Evolutionary conservation across 768 basidiomycete species (phyloP).

Genomic region (Clitopilus passeckerianus): DNA sequence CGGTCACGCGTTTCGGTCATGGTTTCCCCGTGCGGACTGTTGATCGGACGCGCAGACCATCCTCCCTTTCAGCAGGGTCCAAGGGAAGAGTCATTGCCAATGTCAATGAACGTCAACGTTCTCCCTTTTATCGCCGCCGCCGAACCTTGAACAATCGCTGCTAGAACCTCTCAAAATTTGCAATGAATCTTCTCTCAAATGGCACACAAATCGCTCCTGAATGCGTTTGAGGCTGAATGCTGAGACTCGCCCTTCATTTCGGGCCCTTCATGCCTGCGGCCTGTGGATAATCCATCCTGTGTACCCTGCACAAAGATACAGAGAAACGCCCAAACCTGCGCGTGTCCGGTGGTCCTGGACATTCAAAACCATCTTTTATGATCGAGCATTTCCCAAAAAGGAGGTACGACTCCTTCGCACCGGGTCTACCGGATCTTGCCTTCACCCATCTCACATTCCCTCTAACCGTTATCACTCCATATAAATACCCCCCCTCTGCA

Average conservation of each 20-base stretch:
- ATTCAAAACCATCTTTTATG: neutral
- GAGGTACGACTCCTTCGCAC: neutral
- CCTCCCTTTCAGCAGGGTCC: neutral
- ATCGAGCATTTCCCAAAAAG: neutral
- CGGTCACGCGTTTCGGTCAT: neutral
- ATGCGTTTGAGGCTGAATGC: too few relatives aligned
- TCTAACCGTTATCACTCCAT: too few relatives aligned
- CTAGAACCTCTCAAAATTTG: too few relatives aligned
- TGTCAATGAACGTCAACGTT: neutral
- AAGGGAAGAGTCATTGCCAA: neutral
- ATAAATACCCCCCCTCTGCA: too few relatives aligned
- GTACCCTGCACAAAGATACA: too few relatives aligned
- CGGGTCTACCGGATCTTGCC: neutral
- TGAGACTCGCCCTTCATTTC: too few relatives aligned
- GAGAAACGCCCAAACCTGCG: neutral
- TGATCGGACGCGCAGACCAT: neutral
- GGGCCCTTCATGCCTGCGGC: too few relatives aligned
- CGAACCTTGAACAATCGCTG: too few relatives aligned
- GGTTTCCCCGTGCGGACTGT: neutral
- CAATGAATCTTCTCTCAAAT: too few relatives aligned
- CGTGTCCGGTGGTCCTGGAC: neutral
- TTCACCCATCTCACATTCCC: neutral
- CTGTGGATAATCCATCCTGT: too few relatives aligned
- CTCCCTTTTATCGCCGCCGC: too few relatives aligned
- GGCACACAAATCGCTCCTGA: too few relatives aligned